These are phyloP conservation scores for Xanthoconium stramineum DNA, from an alignment of 768 basidiomycete species.

Conservation along the genomic window DNA sequence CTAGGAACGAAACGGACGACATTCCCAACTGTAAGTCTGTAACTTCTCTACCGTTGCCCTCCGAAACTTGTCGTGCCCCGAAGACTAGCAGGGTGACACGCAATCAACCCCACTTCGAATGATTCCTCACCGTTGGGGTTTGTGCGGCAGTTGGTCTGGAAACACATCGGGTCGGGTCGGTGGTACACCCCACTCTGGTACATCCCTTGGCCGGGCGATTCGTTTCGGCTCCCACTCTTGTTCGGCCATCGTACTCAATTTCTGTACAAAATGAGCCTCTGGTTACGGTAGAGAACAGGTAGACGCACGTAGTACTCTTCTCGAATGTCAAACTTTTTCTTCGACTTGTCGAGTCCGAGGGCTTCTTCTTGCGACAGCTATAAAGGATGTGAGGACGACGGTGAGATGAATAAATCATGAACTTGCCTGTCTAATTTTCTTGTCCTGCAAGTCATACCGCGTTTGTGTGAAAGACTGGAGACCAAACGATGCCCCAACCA, in stretches of 20 bases:
- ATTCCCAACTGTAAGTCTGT: too few species aligned
- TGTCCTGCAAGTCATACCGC: slow-evolving; percentile 84
- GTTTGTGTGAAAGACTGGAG: slow-evolving; percentile 84
- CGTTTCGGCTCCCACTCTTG: slow-evolving; percentile 87
- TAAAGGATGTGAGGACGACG: not conserved
- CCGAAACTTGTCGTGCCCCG: not conserved
- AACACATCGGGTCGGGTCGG: slow-evolving; percentile 42
- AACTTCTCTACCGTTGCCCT: not conserved
- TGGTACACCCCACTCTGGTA: slow-evolving; percentile 93
- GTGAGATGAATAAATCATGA: too few species aligned
- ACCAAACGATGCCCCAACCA: slow-evolving; percentile 85
- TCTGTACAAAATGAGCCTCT: slow-evolving; percentile 31
- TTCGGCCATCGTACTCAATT: slow-evolving; percentile 57
- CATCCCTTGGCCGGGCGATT: slow-evolving; percentile 76
- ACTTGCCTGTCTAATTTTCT: slow-evolving; percentile 69
- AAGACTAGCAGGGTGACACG: not conserved
- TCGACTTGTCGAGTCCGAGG: slow-evolving; percentile 60
- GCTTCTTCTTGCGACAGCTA: slow-evolving; percentile 79
- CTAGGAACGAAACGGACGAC: not conserved
- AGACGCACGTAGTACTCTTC: slow-evolving; percentile 93
- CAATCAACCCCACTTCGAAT: not conserved
- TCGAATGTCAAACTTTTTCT: slow-evolving; percentile 88
- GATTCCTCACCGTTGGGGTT: slow-evolving; percentile 3
- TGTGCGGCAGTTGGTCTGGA: slow-evolving; percentile 19
- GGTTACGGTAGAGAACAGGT: not conserved